Percentiles rank a stretch among this genome's conserved stretches.
Conservation (phyloP, 768 basidiomycete genomes). For the Psilocybe subaeruginosa region DNA sequence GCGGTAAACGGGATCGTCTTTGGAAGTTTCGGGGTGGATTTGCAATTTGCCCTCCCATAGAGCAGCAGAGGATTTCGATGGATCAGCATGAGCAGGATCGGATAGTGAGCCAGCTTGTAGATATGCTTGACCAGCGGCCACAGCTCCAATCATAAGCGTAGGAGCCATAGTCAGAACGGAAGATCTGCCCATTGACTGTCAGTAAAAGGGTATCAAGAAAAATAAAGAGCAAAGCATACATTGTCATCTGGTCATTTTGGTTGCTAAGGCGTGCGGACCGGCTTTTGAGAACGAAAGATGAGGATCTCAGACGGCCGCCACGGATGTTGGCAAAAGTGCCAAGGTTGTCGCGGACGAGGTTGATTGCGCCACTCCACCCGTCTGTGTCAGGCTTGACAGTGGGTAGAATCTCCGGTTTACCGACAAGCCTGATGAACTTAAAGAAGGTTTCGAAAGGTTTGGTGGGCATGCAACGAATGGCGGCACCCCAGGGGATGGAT, state of each 20-base stretch:
- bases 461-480: conserved; percentile 84
- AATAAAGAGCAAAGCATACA: conserved; percentile 30
- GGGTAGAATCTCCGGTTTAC: conserved; percentile 68
- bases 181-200: conserved; percentile 25
- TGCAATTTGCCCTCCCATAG: conserved; percentile 87
- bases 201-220: neutral
- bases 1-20: conserved; percentile 57
- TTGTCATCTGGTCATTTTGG: conserved; percentile 52
- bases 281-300: conserved; percentile 84
- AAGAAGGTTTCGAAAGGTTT: conserved; percentile 69
- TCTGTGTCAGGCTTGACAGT: conserved; percentile 59
- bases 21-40: conserved; percentile 83
- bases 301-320: conserved; percentile 86
- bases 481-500: conserved; percentile 84
- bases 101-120: conserved; percentile 61
- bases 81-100: conserved; percentile 77
- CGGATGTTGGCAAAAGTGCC: conserved; percentile 80
- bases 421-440: conserved; percentile 56
- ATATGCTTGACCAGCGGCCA: conserved; percentile 74
- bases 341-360: conserved; percentile 85
- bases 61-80: conserved; percentile 80
- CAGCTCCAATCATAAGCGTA: conserved; percentile 42
- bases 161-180: conserved; percentile 55
- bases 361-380: conserved; percentile 80
- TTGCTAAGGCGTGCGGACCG: conserved; percentile 56